phyloP scores from a whole-genome alignment of 352 stramenopile genomes.

The Phytophthora vignae region DNA sequence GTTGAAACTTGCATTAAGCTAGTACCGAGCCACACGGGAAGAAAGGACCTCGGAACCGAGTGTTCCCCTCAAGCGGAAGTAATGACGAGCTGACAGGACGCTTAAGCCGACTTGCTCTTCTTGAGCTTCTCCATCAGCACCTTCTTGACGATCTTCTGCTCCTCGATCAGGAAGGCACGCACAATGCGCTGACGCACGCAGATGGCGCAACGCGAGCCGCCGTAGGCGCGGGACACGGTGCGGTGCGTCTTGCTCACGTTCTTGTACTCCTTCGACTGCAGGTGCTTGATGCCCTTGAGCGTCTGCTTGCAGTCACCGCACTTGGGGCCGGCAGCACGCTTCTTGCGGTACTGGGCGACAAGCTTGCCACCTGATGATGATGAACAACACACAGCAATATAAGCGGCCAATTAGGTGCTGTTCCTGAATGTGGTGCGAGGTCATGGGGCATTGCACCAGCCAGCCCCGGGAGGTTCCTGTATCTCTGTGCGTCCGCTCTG shows the following conservation, averaged over 20 bases:
- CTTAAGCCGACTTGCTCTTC: constrained; percentile 83
- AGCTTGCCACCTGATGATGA: constrained; percentile 84
- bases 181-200: constrained; percentile 98
- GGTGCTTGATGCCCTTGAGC: constrained; percentile 92
- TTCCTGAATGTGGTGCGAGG: background rate
- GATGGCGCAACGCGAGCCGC: constrained; percentile 92
- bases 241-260: constrained; percentile 90
- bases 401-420: constrained; percentile 6
- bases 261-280: constrained; percentile 79
- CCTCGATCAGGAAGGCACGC: constrained; percentile 99
- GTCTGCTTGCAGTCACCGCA: constrained; percentile 97
- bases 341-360: constrained; percentile 95
- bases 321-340: constrained; percentile 93
- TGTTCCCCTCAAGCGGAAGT: constrained; percentile 10
- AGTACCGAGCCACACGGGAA: constrained; percentile 43
- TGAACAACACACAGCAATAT: too few relatives aligned
- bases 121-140: constrained; percentile 96
- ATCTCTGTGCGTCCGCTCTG: background rate
- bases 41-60: constrained; percentile 32
- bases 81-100: background rate
- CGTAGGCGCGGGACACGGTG: constrained; percentile 97
- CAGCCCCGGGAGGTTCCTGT: background rate
- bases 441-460: too few relatives aligned
- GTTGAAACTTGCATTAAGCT: constrained; percentile 54
- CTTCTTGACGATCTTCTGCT: constrained; percentile 99